Percentiles rank a stretch among this genome's conserved stretches.
Evolutionary conservation across 495 filamentous ascomycete genomes (phyloP).

Genomic region (Friedmanniomyces endolithicus): DNA sequence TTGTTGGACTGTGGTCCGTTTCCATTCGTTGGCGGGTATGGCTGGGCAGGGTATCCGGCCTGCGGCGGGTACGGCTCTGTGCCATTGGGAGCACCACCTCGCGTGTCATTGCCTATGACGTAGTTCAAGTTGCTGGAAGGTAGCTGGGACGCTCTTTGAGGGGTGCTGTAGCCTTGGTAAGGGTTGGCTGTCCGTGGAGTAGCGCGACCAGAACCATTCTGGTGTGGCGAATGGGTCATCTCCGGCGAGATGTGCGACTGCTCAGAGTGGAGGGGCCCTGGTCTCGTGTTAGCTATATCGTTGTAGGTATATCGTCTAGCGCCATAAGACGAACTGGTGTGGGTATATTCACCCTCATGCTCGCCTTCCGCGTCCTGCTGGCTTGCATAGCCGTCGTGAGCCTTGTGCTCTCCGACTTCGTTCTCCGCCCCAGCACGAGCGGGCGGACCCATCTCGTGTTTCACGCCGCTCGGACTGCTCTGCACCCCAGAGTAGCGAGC

Average conservation of each 20-base stretch:
- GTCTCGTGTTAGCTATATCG: slow-evolving; percentile 53
- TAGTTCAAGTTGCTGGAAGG: slow-evolving; percentile 77
- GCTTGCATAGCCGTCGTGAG: slow-evolving; percentile 45
- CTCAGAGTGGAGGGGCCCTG: slow-evolving; percentile 55
- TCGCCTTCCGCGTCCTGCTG: slow-evolving; percentile 65
- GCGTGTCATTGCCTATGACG: slow-evolving; percentile 68
- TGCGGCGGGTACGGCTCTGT: slow-evolving; percentile 37
- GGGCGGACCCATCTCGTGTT: slow-evolving; percentile 87
- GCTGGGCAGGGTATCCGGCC: slow-evolving; percentile 49
- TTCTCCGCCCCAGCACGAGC: slow-evolving; percentile 45
- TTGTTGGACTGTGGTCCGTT: slow-evolving; percentile 50
- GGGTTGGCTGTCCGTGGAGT: slow-evolving; percentile 67
- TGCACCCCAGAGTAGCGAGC: slow-evolving; percentile 45
- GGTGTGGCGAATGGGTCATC: slow-evolving; percentile 76
- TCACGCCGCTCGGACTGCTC: slow-evolving; percentile 42
- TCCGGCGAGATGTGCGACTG: slow-evolving; percentile 75
- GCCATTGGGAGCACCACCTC: slow-evolving; percentile 55
- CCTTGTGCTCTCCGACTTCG: slow-evolving; percentile 58
- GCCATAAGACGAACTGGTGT: slow-evolving; percentile 49
- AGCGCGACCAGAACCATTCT: slow-evolving; percentile 71
- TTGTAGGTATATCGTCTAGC: slow-evolving; percentile 59
- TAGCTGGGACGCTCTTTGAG: slow-evolving; percentile 53
- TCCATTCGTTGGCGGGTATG: slow-evolving; percentile 55
- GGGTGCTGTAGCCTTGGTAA: slow-evolving; percentile 64
- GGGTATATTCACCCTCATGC: slow-evolving; percentile 65